Percentiles rank a stretch among this genome's conserved stretches.
Evolutionary conservation across 1,284 basidiomycete genomes (phyloP).

Genomic region (Schizophyllum commune): DNA sequence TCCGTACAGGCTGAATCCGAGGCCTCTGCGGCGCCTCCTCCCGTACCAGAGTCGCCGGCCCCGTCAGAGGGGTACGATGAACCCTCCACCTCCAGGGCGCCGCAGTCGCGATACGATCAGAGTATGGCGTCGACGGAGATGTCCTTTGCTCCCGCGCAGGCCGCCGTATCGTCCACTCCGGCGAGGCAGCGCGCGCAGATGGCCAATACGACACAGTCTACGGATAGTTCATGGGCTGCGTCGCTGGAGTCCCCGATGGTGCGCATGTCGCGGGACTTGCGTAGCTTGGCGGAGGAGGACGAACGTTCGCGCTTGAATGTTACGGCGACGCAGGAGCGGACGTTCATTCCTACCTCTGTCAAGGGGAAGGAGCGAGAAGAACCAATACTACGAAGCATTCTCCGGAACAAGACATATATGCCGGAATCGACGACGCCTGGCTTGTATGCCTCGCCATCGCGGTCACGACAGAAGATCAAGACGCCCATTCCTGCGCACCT

Average conservation of each 20-base stretch:
- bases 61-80: conserved; percentile 4
- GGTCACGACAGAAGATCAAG: conserved; percentile 41
- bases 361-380: conserved; percentile 34
- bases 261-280: conserved; percentile 61
- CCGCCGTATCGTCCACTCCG: conserved; percentile 68
- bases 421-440: conserved; percentile 28
- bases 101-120: conserved; percentile 22
- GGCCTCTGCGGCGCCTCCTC: conserved; percentile 8
- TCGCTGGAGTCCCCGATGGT: conserved; percentile 74
- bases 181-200: conserved; percentile 41
- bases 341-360: conserved; percentile 24
- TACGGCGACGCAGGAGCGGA: conserved; percentile 20
- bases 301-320: conserved; percentile 7
- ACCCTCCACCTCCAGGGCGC: conserved; percentile 10
- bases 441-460: conserved; percentile 32
- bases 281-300: conserved; percentile 42
- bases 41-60: not conserved
- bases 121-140: conserved; percentile 48
- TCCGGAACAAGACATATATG: conserved; percentile 39
- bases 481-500: conserved; percentile 40
- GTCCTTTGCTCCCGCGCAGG: conserved; percentile 62
- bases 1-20: conserved; percentile 21
- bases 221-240: conserved; percentile 54
- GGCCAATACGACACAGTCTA: conserved; percentile 29
- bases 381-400: conserved; percentile 39